These are phyloP conservation scores for Chlorella sorokiniana DNA, from an alignment of 139 green algal species.

Conservation along the genomic window DNA sequence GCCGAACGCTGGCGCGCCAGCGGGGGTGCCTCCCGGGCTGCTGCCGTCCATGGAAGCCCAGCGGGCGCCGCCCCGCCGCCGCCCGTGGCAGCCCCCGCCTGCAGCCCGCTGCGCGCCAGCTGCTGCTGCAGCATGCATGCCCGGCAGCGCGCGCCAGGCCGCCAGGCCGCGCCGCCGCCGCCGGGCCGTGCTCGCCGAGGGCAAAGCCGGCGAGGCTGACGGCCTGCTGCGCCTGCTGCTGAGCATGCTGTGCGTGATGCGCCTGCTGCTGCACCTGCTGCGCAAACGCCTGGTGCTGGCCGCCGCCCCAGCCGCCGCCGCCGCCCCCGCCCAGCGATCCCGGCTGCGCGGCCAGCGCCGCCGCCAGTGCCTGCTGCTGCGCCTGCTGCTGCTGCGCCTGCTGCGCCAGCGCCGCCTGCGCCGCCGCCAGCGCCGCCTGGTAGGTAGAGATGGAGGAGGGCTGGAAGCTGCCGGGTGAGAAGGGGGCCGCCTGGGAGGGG, in stretches of 20 bases:
- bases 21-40: slow-evolving; percentile 17
- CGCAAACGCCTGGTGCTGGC: slow-evolving; percentile 7
- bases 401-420: slow-evolving; percentile 2
- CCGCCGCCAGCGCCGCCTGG: slow-evolving; percentile 32
- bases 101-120: background rate
- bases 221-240: background rate
- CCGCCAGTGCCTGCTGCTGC: slow-evolving; percentile 5
- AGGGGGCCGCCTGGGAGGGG: slow-evolving; percentile 3
- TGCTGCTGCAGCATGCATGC: slow-evolving; percentile 1
- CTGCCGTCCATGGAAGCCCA: slow-evolving; percentile 25
- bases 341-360: background rate
- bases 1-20: background rate
- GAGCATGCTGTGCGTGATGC: background rate
- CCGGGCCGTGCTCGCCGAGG: background rate
- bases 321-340: background rate
- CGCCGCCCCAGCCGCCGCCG: background rate
- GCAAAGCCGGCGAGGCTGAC: background rate
- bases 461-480: slow-evolving; percentile 20
- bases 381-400: slow-evolving; percentile 26
- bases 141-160: slow-evolving; percentile 1
- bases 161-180: background rate
- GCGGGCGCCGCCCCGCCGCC: background rate
- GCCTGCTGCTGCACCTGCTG: slow-evolving; percentile 3
- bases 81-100: slow-evolving; percentile 19
- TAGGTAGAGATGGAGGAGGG: slow-evolving; percentile 40